Conservation (phyloP, 192 early-diverging fungal species). For the Coemansia sp. region DNA sequence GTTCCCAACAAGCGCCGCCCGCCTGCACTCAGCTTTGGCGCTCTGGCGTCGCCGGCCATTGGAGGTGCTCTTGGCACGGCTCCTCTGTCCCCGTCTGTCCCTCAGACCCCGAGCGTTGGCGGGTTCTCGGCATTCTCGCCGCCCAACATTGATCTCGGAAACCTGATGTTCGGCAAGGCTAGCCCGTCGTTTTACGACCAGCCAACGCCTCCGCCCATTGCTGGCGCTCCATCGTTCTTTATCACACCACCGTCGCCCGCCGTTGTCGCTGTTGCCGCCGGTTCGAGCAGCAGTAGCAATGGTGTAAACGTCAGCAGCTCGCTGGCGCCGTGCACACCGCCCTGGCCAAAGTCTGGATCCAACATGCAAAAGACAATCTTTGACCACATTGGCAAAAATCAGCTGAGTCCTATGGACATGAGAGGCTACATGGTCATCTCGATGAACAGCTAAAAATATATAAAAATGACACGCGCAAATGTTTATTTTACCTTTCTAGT, state of each 20-base stretch:
- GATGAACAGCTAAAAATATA: slow-evolving; percentile 31
- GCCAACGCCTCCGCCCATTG: slow-evolving; percentile 26
- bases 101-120: slow-evolving; percentile 21
- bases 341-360: slow-evolving; percentile 43
- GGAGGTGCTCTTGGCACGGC: slow-evolving; percentile 7
- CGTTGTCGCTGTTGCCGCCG: slow-evolving; percentile 2
- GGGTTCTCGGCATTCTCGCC: slow-evolving; percentile 3
- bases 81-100: slow-evolving; percentile 32
- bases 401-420: slow-evolving; percentile 46
- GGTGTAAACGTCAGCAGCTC: not conserved
- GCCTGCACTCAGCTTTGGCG: slow-evolving; percentile 30
- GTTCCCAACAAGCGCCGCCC: slow-evolving; percentile 25
- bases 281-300: not conserved
- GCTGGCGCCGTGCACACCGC: slow-evolving; percentile 38
- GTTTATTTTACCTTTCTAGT: not conserved
- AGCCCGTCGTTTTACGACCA: slow-evolving; percentile 36
- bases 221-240: slow-evolving; percentile 39
- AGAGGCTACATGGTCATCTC: slow-evolving; percentile 46
- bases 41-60: slow-evolving; percentile 13
- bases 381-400: slow-evolving; percentile 43
- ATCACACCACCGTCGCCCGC: slow-evolving; percentile 41
- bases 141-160: not conserved
- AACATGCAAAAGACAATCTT: slow-evolving; percentile 46
- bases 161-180: slow-evolving; percentile 35
- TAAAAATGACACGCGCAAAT: not conserved